Conservation (phyloP, 805 yeast species). For the Saturnispora dispora region DNA sequence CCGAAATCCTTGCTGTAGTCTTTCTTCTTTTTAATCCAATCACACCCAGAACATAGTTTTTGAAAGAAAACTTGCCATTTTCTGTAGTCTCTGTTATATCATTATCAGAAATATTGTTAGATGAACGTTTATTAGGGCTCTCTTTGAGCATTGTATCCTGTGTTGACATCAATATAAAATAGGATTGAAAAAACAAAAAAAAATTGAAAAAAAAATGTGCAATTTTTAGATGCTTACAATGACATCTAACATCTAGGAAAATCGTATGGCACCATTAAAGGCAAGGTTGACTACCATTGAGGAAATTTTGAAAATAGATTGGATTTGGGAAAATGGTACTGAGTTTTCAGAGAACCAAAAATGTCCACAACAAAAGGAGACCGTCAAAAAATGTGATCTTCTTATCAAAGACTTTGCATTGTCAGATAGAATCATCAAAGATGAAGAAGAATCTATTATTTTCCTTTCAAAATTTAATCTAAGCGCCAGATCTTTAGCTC, state of each 20-base stretch:
- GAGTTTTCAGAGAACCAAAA: background rate
- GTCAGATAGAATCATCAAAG: background rate
- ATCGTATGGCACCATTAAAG: background rate
- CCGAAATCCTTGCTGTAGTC: background rate
- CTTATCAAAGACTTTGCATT: background rate
- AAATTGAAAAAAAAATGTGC: background rate
- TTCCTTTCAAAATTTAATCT: conserved; percentile 2
- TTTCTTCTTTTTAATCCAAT: background rate
- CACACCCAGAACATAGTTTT: background rate
- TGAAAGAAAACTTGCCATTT: background rate
- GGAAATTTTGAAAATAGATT: background rate
- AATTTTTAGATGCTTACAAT: background rate
- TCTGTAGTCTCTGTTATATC: background rate
- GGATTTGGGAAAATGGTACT: background rate
- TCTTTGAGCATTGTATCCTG: conserved; percentile 1
- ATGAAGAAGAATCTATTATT: background rate
- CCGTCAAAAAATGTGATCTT: background rate
- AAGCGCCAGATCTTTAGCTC: background rate
- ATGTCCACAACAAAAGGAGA: background rate
- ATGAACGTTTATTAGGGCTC: background rate
- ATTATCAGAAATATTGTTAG: background rate
- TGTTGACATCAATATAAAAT: background rate
- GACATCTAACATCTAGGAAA: background rate
- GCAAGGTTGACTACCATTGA: background rate
- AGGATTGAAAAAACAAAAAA: background rate